A percentile compares a stretch with the other conserved stretches of the same genome.
phyloP scores from a whole-genome alignment of 345 rosid species.

The Pistacia vera region DNA sequence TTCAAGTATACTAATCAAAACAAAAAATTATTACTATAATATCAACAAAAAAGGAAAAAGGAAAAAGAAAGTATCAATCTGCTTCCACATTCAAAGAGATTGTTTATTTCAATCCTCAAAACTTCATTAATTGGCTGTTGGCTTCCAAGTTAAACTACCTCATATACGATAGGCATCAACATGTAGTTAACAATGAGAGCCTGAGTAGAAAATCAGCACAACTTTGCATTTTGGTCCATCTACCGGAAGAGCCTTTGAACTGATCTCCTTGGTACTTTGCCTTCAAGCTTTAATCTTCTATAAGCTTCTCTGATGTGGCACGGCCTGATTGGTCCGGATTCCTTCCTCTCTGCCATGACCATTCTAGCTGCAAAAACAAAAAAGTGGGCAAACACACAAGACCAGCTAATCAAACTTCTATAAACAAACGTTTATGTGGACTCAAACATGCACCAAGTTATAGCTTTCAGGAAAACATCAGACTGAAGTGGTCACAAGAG shows the following conservation, averaged over 20 bases:
- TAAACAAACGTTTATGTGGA: background rate
- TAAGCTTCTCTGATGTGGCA: constrained; percentile 93
- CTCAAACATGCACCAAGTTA: background rate
- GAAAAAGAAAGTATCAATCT: too few species aligned
- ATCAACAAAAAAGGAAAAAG: too few species aligned
- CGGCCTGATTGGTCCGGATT: constrained; percentile 94
- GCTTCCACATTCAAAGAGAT: too few species aligned
- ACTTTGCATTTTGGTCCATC: constrained; percentile 6
- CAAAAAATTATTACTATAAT: too few species aligned
- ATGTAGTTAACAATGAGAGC: background rate
- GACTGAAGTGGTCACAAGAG: background rate
- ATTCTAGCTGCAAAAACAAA: constrained; percentile 61
- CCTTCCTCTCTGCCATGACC: constrained; percentile 89
- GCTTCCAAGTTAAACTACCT: too few species aligned
- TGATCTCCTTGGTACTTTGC: constrained; percentile 83
- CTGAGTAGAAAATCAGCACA: background rate
- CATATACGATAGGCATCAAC: too few species aligned
- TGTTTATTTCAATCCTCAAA: too few species aligned
- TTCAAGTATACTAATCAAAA: too few species aligned
- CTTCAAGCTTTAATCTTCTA: constrained; percentile 84
- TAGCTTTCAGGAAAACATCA: background rate
- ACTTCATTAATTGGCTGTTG: too few species aligned
- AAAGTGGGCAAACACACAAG: background rate
- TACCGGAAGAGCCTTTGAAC: constrained; percentile 89
- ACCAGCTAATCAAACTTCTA: background rate